Evolutionary conservation across 2,329 filamentous ascomycete species (phyloP).

Genomic region (Trichophyton verrucosum): DNA sequence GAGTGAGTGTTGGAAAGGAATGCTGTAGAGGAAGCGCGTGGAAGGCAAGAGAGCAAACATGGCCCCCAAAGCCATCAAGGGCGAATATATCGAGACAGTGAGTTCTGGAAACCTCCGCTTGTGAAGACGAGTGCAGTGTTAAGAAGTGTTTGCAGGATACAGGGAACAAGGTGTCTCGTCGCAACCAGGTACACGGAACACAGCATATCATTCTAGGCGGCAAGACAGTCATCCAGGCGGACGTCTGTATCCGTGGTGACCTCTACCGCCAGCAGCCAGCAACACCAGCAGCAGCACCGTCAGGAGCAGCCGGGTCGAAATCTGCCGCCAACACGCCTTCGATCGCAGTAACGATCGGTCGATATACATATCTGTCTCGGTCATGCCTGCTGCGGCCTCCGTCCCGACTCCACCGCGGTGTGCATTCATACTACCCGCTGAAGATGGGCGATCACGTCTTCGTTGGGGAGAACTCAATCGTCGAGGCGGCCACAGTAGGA

Average conservation of each 20-base stretch:
- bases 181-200: slow-evolving; percentile 81
- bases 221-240: slow-evolving; percentile 89
- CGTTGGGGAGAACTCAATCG: slow-evolving; percentile 59
- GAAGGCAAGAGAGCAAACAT: slow-evolving; percentile 32
- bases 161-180: slow-evolving; percentile 94
- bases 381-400: slow-evolving; percentile 72
- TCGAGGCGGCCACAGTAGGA: slow-evolving; percentile 73
- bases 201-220: slow-evolving; percentile 97
- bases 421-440: slow-evolving; percentile 57
- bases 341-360: slow-evolving; percentile 66
- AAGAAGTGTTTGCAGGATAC: slow-evolving; percentile 55
- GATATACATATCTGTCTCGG: slow-evolving; percentile 78
- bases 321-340: slow-evolving; percentile 20
- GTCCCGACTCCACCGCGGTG: slow-evolving; percentile 65
- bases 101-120: slow-evolving; percentile 17
- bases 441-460: slow-evolving; percentile 93
- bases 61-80: slow-evolving; percentile 66
- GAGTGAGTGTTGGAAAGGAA: no score
- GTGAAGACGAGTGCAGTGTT: slow-evolving; percentile 5
- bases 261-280: slow-evolving; percentile 48
- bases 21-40: not conserved
- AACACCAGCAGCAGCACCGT: slow-evolving; percentile 26
- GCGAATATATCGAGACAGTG: slow-evolving; percentile 96
- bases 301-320: slow-evolving; percentile 16
- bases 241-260: slow-evolving; percentile 88